Evolutionary conservation across 345 rosid species (phyloP), one percentile per base, ranked within the genome.

Genomic region (Salix suchowensis): DNA sequence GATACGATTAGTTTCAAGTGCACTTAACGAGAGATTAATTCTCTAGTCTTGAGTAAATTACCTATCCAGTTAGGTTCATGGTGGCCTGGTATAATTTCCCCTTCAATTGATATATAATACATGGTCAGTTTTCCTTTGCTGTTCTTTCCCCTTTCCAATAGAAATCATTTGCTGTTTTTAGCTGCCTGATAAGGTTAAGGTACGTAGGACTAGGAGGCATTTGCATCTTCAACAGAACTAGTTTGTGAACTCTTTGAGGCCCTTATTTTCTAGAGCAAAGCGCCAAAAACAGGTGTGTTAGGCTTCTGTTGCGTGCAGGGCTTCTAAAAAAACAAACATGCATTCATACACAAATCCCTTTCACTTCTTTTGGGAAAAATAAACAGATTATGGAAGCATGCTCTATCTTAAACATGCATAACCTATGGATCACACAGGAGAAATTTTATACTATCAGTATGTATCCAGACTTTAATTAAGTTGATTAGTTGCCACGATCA

Each of bases 191-290:
- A 40, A 74, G 70, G 65, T 74, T 69, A 78, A 23, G 61, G 72
- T 3, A 32, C 34, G 5, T 32, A 11, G 6, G 58, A 4, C 5
- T 12, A 65, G 37, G 70, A 67, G 32, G 9, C 46, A 66, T 23
- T 40, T 72, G 37, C 78, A 21, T 67, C 68, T 48, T 55, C 78
- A 52, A 61, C 76, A 74, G 78, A 4, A 15, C 74, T 39, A 14
- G 24, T 80, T 64, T 73, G 78, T 75, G 80, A 80, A 71, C 65
- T 70, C n/a, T 67, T 62, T 40, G 67, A 66, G 80, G 76, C 37
- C 50, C 37, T 42, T n/a, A 16, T 24, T 77, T 70, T 52, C 81
- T 68, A 32, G 78, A 77, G 62, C 13, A 26, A 44, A 48, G 67
- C 67, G 84, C 72, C 82, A 68, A 79, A 71, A 64, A 68, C 72